Evolutionary conservation across 169 alveolate genomes (phyloP).

Genomic region (Plasmodium gonderi): DNA sequence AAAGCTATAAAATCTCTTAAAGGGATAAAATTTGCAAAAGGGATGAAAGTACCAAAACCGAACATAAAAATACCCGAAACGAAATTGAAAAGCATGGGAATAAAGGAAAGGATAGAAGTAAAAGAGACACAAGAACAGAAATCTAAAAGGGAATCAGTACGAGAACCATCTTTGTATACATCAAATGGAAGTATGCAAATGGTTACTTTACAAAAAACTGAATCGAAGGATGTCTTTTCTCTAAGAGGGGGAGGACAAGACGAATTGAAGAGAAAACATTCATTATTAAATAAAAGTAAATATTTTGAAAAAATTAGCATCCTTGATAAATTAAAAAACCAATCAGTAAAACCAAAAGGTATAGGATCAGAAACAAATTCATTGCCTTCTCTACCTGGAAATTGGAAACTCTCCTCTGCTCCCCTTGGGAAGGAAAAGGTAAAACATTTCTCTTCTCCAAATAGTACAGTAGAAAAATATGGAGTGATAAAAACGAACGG

Average conservation of each 20-base stretch:
- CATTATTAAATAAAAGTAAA: slow-evolving; percentile 1
- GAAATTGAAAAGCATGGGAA: neutral
- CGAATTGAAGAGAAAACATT: neutral
- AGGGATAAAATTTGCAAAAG: neutral
- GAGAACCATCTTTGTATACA: too few relatives aligned
- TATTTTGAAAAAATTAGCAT: neutral
- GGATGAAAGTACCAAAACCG: neutral
- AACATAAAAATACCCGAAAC: neutral
- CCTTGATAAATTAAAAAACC: neutral
- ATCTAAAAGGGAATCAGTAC: too few relatives aligned
- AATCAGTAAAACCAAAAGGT: neutral
- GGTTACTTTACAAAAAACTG: neutral
- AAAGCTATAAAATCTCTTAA: neutral
- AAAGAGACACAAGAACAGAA: neutral
- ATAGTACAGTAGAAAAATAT: neutral
- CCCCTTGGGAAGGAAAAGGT: neutral
- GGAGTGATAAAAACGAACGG: neutral
- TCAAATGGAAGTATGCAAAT: neutral
- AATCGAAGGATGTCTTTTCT: neutral
- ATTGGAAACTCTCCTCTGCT: neutral
- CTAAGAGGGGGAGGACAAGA: neutral
- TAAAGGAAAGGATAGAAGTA: neutral
- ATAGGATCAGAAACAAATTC: neutral
- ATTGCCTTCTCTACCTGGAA: neutral
- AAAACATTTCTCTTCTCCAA: neutral